Conservation (phyloP, 2,329 filamentous ascomycete species). For the Aspergillus fijiensis region DNA sequence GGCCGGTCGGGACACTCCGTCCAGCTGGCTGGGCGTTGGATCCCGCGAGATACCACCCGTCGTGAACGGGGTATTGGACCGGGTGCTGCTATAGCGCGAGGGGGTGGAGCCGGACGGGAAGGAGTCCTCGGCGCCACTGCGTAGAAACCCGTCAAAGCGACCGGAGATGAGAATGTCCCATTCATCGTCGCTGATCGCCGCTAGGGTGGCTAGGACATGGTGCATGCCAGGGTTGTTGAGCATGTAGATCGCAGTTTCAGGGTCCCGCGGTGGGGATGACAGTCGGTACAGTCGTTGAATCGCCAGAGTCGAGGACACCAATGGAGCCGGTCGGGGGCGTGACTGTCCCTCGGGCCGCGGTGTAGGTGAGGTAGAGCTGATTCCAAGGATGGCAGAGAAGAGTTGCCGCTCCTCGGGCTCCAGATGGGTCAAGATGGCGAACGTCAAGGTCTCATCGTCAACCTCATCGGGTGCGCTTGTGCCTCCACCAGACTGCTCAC, state of each 20-base stretch:
- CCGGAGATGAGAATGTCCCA: slow-evolving; percentile 96
- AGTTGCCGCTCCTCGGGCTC: slow-evolving; percentile 71
- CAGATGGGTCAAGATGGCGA: slow-evolving; percentile 88
- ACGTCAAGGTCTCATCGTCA: slow-evolving; percentile 89
- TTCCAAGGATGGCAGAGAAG: slow-evolving; percentile 76
- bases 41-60: slow-evolving; percentile 35
- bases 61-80: slow-evolving; percentile 35
- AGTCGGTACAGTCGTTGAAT: slow-evolving; percentile 84
- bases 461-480: slow-evolving; percentile 80
- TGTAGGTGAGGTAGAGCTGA: slow-evolving; percentile 58
- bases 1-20: slow-evolving; percentile 44
- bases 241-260: slow-evolving; percentile 81
- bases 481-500: slow-evolving; percentile 70
- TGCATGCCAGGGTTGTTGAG: slow-evolving; percentile 80
- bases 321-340: slow-evolving; percentile 67
- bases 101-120: slow-evolving; percentile 28
- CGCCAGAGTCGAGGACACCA: slow-evolving; percentile 72
- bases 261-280: slow-evolving; percentile 70
- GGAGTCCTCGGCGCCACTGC: slow-evolving; percentile 76
- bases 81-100: slow-evolving; percentile 40
- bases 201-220: slow-evolving; percentile 80
- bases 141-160: slow-evolving; percentile 91
- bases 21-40: slow-evolving; percentile 35
- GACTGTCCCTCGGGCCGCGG: slow-evolving; percentile 63
- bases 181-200: slow-evolving; percentile 85